phyloP scores from a whole-genome alignment of 495 filamentous ascomycete species.

The Parathielavia appendiculata region DNA sequence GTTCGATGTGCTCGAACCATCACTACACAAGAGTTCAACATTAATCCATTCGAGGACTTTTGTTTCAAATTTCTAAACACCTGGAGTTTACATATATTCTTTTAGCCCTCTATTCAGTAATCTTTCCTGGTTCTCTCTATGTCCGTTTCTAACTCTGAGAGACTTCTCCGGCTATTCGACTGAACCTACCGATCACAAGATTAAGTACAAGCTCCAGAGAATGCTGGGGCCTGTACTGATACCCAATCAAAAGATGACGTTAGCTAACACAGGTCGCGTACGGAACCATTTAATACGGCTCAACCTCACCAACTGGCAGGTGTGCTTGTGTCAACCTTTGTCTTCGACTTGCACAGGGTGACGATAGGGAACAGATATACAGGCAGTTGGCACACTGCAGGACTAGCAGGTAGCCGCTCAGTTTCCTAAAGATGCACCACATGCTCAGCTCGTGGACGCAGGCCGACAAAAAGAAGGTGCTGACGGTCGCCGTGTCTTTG shows the following conservation, averaged over 20 bases:
- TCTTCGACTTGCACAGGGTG: too few species aligned
- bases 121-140: too few species aligned
- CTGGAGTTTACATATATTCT: too few species aligned
- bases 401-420: constrained; percentile 65
- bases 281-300: constrained; percentile 59
- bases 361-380: constrained; percentile 23
- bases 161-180: too few species aligned
- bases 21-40: too few species aligned
- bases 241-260: constrained; percentile 70
- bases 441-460: constrained; percentile 71
- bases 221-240: constrained; percentile 67
- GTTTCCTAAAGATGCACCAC: constrained; percentile 71
- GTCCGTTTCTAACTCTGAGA: too few species aligned
- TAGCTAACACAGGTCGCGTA: constrained; percentile 55
- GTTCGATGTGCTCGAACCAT: too few species aligned
- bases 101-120: too few species aligned
- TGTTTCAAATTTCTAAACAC: too few species aligned
- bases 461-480: constrained; percentile 67
- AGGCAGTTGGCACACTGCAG: constrained; percentile 66
- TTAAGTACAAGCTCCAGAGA: constrained; percentile 64
- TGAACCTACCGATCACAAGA: constrained; percentile 42
- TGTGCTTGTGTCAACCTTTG: too few species aligned
- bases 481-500: constrained; percentile 62
- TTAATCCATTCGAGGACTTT: too few species aligned
- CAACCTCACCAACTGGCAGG: constrained; percentile 48